phyloP scores from a whole-genome alignment of 108 stramenopile species.

The Schizochytrium sp. region DNA sequence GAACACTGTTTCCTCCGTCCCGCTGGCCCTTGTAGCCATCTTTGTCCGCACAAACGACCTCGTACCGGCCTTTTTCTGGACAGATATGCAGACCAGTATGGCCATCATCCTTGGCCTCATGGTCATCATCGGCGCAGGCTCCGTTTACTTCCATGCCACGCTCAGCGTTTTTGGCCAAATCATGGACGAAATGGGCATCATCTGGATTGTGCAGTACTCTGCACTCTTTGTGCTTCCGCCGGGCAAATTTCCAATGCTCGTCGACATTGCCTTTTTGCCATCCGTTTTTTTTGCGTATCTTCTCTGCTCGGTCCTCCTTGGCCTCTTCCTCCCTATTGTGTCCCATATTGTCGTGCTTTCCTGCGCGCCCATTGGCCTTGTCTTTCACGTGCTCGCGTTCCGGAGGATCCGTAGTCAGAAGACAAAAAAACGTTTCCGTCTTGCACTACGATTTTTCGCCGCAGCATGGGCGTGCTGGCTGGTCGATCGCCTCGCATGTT shows the following conservation, averaged over 20 bases:
- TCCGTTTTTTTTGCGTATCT: not conserved
- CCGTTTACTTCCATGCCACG: not conserved
- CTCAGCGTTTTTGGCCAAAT: not conserved
- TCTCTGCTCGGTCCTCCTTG: not conserved
- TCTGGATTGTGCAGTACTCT: not conserved
- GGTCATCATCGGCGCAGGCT: not conserved
- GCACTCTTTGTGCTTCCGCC: not conserved
- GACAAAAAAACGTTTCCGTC: not conserved
- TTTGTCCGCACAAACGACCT: not conserved
- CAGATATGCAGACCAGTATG: not conserved
- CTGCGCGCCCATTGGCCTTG: not conserved
- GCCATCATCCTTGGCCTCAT: not conserved
- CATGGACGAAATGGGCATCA: slow-evolving; percentile 3
- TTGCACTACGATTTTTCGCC: not conserved
- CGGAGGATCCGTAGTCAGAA: not conserved
- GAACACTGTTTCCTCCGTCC: not conserved
- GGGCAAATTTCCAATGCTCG: not conserved
- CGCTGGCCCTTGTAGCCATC: not conserved
- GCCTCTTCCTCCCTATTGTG: not conserved
- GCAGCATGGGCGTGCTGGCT: slow-evolving; percentile 13
- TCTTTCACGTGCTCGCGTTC: not conserved
- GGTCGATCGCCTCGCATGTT: not conserved
- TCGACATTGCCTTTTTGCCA: not conserved
- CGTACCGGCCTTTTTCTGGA: not conserved
- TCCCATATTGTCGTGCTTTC: not conserved